A percentile compares a stretch with the other conserved stretches of the same genome.
These are phyloP conservation scores for Didymella segeticola DNA, from an alignment of 2,329 filamentous ascomycete genomes.

Conservation along the genomic window DNA sequence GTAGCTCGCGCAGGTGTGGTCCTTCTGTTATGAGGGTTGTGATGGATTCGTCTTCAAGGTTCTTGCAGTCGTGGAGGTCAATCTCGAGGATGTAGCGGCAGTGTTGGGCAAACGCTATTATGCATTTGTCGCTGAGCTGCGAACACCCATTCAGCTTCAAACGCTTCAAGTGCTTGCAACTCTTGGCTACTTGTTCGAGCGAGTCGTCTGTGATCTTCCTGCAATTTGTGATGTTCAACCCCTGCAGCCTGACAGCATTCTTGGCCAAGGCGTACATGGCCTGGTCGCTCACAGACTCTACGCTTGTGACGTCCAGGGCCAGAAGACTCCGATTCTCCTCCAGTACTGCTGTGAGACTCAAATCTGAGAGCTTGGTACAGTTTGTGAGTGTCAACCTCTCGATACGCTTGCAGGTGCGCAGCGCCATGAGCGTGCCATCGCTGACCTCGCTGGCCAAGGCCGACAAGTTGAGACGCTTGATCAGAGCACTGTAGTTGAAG, in stretches of 20 bases:
- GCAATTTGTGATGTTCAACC: constrained; percentile 90
- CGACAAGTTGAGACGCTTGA: constrained; percentile 90
- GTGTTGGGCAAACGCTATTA: constrained; percentile 84
- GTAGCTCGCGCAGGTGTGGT: constrained; percentile 85
- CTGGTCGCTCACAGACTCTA: constrained; percentile 79
- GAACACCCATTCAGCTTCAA: constrained; percentile 92
- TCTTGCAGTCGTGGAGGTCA: constrained; percentile 84
- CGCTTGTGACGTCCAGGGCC: constrained; percentile 86
- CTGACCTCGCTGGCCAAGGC: constrained; percentile 77
- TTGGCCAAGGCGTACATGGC: constrained; percentile 80
- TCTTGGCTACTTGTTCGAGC: constrained; percentile 78
- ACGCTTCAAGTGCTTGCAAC: constrained; percentile 85
- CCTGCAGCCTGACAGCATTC: constrained; percentile 85
- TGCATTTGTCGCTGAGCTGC: constrained; percentile 82
- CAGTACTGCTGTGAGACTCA: constrained; percentile 80
- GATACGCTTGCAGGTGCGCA: constrained; percentile 85
- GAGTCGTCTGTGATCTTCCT: constrained; percentile 85
- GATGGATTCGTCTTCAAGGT: constrained; percentile 82
- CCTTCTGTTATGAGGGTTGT: constrained; percentile 80
- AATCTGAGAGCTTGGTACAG: constrained; percentile 84
- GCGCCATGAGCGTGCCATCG: constrained; percentile 85
- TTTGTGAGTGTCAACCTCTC: constrained; percentile 93
- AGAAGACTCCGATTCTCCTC: constrained; percentile 80
- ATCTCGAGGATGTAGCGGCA: constrained; percentile 96
- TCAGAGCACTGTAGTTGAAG: constrained; percentile 87